Evolutionary conservation across 257 asterid genomes (phyloP).

Genomic region (Verbena officinalis): DNA sequence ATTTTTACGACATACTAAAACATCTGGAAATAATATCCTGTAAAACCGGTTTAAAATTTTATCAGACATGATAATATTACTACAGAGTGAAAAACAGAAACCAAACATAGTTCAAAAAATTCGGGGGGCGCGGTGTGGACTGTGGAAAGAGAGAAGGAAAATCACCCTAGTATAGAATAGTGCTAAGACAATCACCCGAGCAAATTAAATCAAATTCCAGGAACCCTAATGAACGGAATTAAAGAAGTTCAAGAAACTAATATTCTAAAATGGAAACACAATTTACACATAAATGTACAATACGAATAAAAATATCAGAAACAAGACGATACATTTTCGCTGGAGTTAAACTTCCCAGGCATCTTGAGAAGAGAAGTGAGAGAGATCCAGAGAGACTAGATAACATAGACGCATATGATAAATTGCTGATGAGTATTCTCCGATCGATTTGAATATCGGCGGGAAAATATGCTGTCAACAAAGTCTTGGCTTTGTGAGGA

Average conservation of each 20-base stretch:
- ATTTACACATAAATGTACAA: background rate
- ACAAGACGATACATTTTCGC: constrained; percentile 25
- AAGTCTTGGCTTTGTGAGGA: too few species aligned
- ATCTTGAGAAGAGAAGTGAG: constrained; percentile 12
- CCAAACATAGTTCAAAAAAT: too few species aligned
- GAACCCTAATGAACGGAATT: background rate
- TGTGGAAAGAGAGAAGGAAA: too few species aligned
- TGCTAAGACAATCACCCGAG: background rate
- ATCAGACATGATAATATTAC: background rate
- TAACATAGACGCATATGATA: background rate
- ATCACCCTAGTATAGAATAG: background rate
- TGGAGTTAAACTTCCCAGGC: constrained; percentile 14
- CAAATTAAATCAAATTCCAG: background rate
- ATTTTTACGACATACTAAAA: background rate
- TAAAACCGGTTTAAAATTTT: background rate
- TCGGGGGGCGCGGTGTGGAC: too few species aligned
- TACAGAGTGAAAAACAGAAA: background rate
- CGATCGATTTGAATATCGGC: background rate
- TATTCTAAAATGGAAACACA: background rate
- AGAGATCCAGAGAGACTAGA: background rate
- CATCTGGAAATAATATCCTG: background rate
- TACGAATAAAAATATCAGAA: background rate
- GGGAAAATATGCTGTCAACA: constrained; percentile 3
- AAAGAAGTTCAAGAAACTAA: constrained; percentile 14
- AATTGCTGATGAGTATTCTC: background rate